These are phyloP conservation scores for Adansonia digitata DNA, from an alignment of 345 rosid species.

Conservation along the genomic window DNA sequence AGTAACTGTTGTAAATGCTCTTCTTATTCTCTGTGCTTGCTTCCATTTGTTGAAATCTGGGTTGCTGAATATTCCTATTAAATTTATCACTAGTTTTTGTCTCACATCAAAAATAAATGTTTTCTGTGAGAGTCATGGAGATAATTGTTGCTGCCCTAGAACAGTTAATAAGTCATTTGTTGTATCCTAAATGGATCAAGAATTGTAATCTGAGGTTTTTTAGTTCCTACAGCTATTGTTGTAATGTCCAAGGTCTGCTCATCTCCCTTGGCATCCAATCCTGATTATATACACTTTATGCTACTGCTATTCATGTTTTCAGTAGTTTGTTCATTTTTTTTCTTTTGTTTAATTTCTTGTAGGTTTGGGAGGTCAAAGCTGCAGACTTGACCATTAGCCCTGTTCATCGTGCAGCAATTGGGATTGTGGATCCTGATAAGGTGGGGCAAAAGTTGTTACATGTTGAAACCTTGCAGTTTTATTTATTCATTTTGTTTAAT, in stretches of 20 bases:
- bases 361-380: constrained; percentile 99
- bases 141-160: not conserved
- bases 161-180: not conserved
- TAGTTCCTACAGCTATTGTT: not conserved
- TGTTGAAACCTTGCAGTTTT: not conserved
- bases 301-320: not conserved
- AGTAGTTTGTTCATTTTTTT: not conserved
- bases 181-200: not conserved
- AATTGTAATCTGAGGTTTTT: not conserved
- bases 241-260: not conserved
- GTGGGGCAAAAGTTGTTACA: constrained; percentile 27
- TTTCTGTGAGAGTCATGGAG: not conserved
- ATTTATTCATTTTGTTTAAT: not conserved
- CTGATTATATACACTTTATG: not conserved
- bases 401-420: constrained; percentile 83
- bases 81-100: not conserved
- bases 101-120: not conserved
- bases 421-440: constrained; percentile 78
- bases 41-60: not conserved
- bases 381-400: constrained; percentile 96
- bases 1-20: not conserved
- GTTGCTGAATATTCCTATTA: not conserved
- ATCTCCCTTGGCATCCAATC: not conserved
- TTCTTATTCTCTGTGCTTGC: not conserved
- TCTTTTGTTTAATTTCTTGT: not conserved